Evolutionary conservation across 441 rosid genomes (phyloP), one percentile per base, ranked within the genome.

Genomic region (Erodium texanum): DNA sequence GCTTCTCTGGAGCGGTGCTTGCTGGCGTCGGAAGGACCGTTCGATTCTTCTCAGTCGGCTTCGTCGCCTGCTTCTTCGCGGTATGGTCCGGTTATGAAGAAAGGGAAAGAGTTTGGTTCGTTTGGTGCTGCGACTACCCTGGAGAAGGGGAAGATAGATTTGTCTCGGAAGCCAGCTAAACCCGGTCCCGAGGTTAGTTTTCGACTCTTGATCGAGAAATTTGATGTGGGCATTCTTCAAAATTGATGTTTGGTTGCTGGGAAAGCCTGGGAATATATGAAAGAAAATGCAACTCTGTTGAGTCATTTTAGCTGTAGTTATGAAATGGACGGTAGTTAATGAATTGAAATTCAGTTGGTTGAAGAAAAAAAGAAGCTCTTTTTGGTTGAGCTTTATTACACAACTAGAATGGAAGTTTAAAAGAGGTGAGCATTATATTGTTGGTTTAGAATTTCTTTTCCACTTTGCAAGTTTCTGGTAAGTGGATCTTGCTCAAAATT

Each of bases 71-170:
- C 70, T 67, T 73, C 73, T 66, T 73, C 76, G 38, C 84, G 74
- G 68, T 69, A 67, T 58, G 86, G 85, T 29, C 92, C 96, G 18
- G 81, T 29, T 3, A 29, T 93, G 93, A 91, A 88, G 80, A 86
- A 87, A 24, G 74, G 77, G 9, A 75, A 85, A 67, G 81, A 66
- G 12, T 59, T 59, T 24, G 93, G 97, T 23, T 81, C 99, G 0
- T 59, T 81, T n/a, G 95, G 95, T 68, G 87, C 96, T 68, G 87
- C 96, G 41, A 90, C 88, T 14, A 93, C 99, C 43, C 74, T 93
- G 79, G 96, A 93, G 77, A 93, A 91, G 68, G 93, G 93, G 73
- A 93, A 90, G 74, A 88, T 89, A 19, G 93, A 88, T 68, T 34
- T 82, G 77, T 62, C 96, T 43, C 89, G 85, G 82, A 82, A 89